phyloP scores from a whole-genome alignment of 805 yeast species.

The Saturnispora bothae region DNA sequence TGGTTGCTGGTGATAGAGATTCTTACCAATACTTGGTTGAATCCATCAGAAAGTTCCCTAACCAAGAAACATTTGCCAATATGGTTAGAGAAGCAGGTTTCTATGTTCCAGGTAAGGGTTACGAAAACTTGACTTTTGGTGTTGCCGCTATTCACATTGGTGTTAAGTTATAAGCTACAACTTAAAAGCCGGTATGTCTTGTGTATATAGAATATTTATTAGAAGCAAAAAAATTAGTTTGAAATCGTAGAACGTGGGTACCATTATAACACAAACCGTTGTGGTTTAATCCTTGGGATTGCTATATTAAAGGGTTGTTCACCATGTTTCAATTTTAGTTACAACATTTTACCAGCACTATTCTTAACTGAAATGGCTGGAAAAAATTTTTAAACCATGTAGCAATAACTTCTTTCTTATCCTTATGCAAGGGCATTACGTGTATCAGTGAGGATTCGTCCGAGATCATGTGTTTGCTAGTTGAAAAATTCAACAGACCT shows the following conservation, averaged over 20 bases:
- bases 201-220: slow-evolving; percentile 2
- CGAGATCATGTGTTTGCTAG: slow-evolving; percentile 99
- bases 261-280: no score
- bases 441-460: slow-evolving; percentile 99
- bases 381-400: not conserved
- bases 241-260: no score
- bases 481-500: slow-evolving; percentile 98
- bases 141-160: slow-evolving; percentile 95
- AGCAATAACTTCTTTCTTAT: slow-evolving; percentile 26
- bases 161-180: slow-evolving; percentile 64
- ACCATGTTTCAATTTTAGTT: no score
- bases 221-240: no score
- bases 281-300: no score
- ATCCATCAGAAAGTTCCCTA: slow-evolving; percentile 84
- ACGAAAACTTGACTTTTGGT: slow-evolving; percentile 89
- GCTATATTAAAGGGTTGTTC: no score
- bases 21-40: slow-evolving; percentile 95
- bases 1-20: slow-evolving; percentile 90
- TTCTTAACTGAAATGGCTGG: not conserved
- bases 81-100: slow-evolving; percentile 97
- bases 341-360: no score
- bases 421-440: slow-evolving; percentile 99
- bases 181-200: not conserved
- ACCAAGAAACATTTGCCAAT: slow-evolving; percentile 77
- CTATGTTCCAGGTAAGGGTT: slow-evolving; percentile 80